Base-by-base conservation (phyloP, 192 early-diverging fungal genomes). In the Piromyces sp. region DNA sequence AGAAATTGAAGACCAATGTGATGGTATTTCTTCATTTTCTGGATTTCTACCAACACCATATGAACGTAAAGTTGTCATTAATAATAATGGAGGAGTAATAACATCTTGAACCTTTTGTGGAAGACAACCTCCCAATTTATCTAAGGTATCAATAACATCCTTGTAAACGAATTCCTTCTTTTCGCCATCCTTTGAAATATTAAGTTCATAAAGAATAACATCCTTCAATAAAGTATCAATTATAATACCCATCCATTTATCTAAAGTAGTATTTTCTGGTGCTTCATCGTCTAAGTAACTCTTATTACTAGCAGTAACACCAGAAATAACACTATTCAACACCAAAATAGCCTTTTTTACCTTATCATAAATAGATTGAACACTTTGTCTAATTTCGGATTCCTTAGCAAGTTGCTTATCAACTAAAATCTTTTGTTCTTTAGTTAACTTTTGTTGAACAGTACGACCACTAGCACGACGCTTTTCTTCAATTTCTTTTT, bases 321-420 rank as follows among this genome's bases (percentile, higher is more conserved):
- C 93, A 17, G 84, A 81, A 26, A 94, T 82, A 68, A 95, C 86
- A 7, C 94, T 89, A 33, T 90, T 86, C 13, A 95, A 83, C 6
- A 93, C 86, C 36, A 91, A 86, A 79, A 98, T 84, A 12, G 90
- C 94, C 22, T 88, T 86, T n/a, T 82, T 82, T 31, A 96, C 80
- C 22, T 85, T 87, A 14, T 84, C 83, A 29, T 85, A 84, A 16
- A 92, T 83, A 1, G 81, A 81, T 38, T 91, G 87, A 9, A 95
- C 95, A 14, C 88, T 84, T 79, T 82, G 86, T 30, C 97, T 91
- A n/a, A 94, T 92, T 13, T 83, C 88, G 5, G 84, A 81, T 85
- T 98, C 97, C 81, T 93, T 93, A 30, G 86, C 89, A 3, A 91
- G 83, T 86, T 95, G 95, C 17, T 87, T 84, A 81, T 94, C 88